phyloP scores from a whole-genome alignment of 148 eudicot species.

The Chenopodium formosanum region DNA sequence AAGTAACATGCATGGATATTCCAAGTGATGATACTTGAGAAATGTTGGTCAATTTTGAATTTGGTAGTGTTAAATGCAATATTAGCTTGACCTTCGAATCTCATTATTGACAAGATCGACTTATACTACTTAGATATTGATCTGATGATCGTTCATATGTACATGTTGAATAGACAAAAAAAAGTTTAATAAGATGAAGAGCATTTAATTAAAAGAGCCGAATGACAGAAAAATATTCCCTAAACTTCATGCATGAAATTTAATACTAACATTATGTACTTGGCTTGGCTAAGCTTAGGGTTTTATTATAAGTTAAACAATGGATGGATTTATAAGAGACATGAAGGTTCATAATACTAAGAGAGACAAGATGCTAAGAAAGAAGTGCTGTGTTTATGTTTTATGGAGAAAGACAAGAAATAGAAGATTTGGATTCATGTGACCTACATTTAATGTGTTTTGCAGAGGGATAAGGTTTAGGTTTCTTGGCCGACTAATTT shows the following conservation, averaged over 20 bases:
- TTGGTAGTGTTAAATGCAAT: not conserved
- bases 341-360: conserved; percentile 23
- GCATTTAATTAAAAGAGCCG: not conserved
- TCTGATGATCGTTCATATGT: no score
- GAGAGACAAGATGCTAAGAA: conserved; percentile 31
- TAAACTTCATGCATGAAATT: not conserved
- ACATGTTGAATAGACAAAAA: not conserved
- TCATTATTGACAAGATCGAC: no score
- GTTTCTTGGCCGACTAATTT: not conserved
- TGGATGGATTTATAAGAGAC: not conserved
- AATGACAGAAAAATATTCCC: conserved; percentile 13
- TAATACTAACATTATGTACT: no score
- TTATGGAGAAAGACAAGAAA: conserved; percentile 30
- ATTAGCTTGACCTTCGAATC: no score
- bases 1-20: not conserved
- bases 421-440: conserved; percentile 39
- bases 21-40: not conserved
- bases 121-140: no score
- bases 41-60: not conserved
- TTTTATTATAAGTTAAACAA: not conserved
- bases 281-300: no score
- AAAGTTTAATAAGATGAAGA: not conserved
- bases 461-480: conserved; percentile 26
- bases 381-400: conserved; percentile 27
- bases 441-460: conserved; percentile 42